A percentile compares a stretch with the other conserved stretches of the same genome.
These are phyloP conservation scores for Coemansia sp. DNA, from an alignment of 192 early-diverging fungal genomes.

Conservation along the genomic window DNA sequence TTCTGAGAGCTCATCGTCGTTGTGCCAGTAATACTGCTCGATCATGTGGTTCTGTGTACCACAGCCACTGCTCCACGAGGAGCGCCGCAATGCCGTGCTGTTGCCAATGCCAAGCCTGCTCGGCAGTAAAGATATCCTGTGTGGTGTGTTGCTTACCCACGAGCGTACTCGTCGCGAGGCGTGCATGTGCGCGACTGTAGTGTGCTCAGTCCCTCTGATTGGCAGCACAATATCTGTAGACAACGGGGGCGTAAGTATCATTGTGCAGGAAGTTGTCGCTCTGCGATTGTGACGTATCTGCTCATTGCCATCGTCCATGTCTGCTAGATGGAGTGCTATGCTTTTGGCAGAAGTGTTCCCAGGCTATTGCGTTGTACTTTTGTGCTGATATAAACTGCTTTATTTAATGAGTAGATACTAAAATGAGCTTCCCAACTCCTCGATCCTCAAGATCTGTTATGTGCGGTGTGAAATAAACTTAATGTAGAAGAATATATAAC, in stretches of 20 bases:
- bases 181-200: slow-evolving; percentile 16
- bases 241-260: slow-evolving; percentile 13
- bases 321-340: background rate
- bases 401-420: background rate
- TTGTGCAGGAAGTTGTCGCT: slow-evolving; percentile 29
- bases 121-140: slow-evolving; percentile 18
- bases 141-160: slow-evolving; percentile 28
- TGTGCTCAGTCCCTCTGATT: background rate
- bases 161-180: slow-evolving; percentile 35
- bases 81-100: slow-evolving; percentile 5
- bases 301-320: too few species aligned
- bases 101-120: slow-evolving; percentile 22
- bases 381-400: background rate
- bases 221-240: slow-evolving; percentile 13
- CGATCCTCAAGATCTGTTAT: background rate
- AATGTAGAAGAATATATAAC: background rate
- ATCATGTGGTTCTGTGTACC: background rate
- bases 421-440: background rate
- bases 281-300: slow-evolving; percentile 6
- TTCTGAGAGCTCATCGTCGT: slow-evolving; percentile 4
- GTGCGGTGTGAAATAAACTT: background rate
- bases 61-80: background rate
- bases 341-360: background rate
- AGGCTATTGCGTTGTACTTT: background rate
- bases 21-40: background rate